Conservation (phyloP, 2,329 filamentous ascomycete genomes). For the Zymoseptoria passerinii region DNA sequence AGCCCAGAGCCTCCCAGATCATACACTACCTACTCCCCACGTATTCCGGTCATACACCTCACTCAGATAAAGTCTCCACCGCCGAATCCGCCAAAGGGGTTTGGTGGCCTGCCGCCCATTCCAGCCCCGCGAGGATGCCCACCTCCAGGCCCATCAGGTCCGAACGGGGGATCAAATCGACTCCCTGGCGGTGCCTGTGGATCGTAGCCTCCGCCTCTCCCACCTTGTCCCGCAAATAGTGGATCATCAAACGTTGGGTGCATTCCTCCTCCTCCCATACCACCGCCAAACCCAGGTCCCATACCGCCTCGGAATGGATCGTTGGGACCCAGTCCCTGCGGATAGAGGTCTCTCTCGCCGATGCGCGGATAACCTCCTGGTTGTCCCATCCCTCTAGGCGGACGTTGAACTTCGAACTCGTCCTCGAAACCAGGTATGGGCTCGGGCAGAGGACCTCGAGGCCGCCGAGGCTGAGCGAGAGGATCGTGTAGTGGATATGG, state of each 20-base stretch:
- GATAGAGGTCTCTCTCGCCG: slow-evolving; percentile 81
- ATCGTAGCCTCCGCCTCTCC: slow-evolving; percentile 47
- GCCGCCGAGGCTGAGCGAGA: slow-evolving; percentile 46
- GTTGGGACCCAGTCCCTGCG: slow-evolving; percentile 73
- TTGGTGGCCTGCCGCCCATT: slow-evolving; percentile 43
- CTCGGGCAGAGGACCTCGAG: slow-evolving; percentile 55
- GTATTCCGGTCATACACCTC: not conserved
- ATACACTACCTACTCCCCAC: not conserved
- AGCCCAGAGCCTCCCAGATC: not conserved
- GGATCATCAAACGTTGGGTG: slow-evolving; percentile 93
- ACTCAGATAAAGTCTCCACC: slow-evolving; percentile 50
- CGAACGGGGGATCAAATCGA: slow-evolving; percentile 83
- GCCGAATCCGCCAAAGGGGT: slow-evolving; percentile 54
- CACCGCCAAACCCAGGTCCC: slow-evolving; percentile 47
- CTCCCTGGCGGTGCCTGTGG: slow-evolving; percentile 76
- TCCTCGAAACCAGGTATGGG: slow-evolving; percentile 89
- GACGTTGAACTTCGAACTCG: slow-evolving; percentile 73
- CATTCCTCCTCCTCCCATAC: slow-evolving; percentile 64
- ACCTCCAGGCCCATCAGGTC: slow-evolving; percentile 51
- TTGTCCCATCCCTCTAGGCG: slow-evolving; percentile 43
- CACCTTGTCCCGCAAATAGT: slow-evolving; percentile 55
- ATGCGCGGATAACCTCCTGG: slow-evolving; percentile 44
- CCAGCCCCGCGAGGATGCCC: slow-evolving; percentile 40
- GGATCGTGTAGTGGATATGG: slow-evolving; percentile 55
- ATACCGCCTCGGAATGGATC: slow-evolving; percentile 66